Conservation (phyloP, 2,329 filamentous ascomycete genomes). For the Colletotrichum spinosum region DNA sequence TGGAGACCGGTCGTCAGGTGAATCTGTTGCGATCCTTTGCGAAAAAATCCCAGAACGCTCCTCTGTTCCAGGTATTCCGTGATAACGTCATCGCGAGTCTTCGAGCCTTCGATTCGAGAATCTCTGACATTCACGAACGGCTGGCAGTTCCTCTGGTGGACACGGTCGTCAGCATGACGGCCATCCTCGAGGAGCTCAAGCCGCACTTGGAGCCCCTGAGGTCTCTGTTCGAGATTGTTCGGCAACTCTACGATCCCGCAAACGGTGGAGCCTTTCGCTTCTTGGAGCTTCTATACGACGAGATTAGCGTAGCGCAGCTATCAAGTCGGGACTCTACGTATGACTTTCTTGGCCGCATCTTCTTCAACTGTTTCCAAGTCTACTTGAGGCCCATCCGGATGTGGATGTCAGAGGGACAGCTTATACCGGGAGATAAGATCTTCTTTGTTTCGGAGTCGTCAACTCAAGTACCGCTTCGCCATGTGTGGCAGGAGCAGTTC, state of each 20-base stretch:
- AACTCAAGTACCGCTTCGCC: conserved; percentile 67
- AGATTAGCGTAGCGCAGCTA: conserved; percentile 76
- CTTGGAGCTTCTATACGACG: conserved; percentile 81
- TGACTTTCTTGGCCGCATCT: conserved; percentile 73
- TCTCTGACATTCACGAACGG: conserved; percentile 70
- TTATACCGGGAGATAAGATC: conserved; percentile 72
- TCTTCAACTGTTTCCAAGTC: conserved; percentile 84
- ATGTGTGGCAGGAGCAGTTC: conserved; percentile 83
- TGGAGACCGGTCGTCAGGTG: conserved; percentile 60
- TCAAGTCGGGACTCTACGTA: conserved; percentile 73
- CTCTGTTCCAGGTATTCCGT: conserved; percentile 78
- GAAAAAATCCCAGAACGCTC: conserved; percentile 57
- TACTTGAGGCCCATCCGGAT: conserved; percentile 83
- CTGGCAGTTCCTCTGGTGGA: conserved; percentile 67
- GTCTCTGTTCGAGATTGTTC: conserved; percentile 71
- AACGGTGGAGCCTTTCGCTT: conserved; percentile 74
- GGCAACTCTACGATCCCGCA: conserved; percentile 62
- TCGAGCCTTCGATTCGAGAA: conserved; percentile 64
- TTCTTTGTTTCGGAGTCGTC: conserved; percentile 76
- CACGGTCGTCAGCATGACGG: conserved; percentile 74
- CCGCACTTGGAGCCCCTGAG: conserved; percentile 66
- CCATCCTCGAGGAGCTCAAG: conserved; percentile 68
- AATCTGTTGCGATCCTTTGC: conserved; percentile 58
- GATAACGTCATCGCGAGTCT: conserved; percentile 70
- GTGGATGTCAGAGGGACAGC: conserved; percentile 87